These are phyloP conservation scores for Physaria fendleri DNA, from an alignment of 345 rosid species.

Conservation along the genomic window DNA sequence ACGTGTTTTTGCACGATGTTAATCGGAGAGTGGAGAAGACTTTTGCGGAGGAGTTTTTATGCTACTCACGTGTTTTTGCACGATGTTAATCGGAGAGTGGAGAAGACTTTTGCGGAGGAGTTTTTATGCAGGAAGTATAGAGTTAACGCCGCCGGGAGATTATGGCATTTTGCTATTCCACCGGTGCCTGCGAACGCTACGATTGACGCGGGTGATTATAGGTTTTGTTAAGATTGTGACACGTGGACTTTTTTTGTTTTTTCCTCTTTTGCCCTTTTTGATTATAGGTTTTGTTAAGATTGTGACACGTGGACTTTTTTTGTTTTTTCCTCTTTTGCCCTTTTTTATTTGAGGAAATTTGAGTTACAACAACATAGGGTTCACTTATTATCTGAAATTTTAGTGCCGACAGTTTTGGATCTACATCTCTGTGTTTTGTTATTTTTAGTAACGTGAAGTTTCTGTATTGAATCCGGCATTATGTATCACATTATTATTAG, in stretches of 20 bases:
- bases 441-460: background rate
- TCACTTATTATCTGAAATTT: slow-evolving; percentile 23
- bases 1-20: slow-evolving; percentile 60
- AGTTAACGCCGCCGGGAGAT: slow-evolving; percentile 42
- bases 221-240: slow-evolving; percentile 29
- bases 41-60: slow-evolving; percentile 51
- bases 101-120: slow-evolving; percentile 50
- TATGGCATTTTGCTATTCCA: slow-evolving; percentile 65
- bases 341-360: slow-evolving; percentile 2
- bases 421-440: slow-evolving; percentile 6
- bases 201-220: slow-evolving; percentile 16
- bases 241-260: background rate
- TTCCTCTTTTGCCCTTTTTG: slow-evolving; percentile 21
- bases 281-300: slow-evolving; percentile 27
- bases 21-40: slow-evolving; percentile 56
- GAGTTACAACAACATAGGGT: slow-evolving; percentile 9
- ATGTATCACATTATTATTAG: background rate
- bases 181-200: slow-evolving; percentile 33
- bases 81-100: slow-evolving; percentile 61
- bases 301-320: background rate
- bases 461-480: background rate
- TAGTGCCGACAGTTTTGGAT: slow-evolving; percentile 26
- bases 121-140: slow-evolving; percentile 47
- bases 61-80: slow-evolving; percentile 61
- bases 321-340: slow-evolving; percentile 10